Percentiles rank a stretch among this genome's conserved stretches.
phyloP scores from a whole-genome alignment of 2,329 filamentous ascomycete species.

The Fusarium subtropicale region DNA sequence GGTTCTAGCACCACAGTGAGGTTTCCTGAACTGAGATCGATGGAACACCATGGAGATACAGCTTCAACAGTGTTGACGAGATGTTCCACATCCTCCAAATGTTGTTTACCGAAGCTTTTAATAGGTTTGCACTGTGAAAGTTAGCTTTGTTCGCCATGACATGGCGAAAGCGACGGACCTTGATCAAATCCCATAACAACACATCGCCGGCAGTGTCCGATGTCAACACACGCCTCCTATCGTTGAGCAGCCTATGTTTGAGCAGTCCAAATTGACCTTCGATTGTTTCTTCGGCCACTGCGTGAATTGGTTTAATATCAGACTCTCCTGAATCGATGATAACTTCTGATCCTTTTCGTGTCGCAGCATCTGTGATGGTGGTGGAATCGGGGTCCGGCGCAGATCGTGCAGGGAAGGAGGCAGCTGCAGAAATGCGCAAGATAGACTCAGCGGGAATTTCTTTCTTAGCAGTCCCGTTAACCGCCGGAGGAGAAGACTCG shows the following conservation, averaged over 20 bases:
- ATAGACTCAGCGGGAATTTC: constrained; percentile 83
- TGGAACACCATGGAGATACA: constrained; percentile 95
- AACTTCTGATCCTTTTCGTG: constrained; percentile 55
- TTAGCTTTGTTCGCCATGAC: constrained; percentile 18
- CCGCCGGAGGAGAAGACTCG: constrained; percentile 50
- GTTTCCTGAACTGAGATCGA: constrained; percentile 92
- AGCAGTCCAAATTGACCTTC: constrained; percentile 96
- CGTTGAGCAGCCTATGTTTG: constrained; percentile 92
- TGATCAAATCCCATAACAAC: constrained; percentile 91
- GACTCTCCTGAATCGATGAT: constrained; percentile 47
- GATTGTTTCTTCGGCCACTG: constrained; percentile 81
- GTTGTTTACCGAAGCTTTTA: constrained; percentile 91
- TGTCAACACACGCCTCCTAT: constrained; percentile 88
- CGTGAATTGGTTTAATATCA: constrained; percentile 70
- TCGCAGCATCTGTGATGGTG: constrained; percentile 58
- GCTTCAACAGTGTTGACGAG: constrained; percentile 89
- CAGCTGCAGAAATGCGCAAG: constrained; percentile 85
- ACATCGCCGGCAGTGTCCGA: constrained; percentile 96
- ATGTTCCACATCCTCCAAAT: constrained; percentile 90
- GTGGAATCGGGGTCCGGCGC: constrained; percentile 66
- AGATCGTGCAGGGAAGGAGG: constrained; percentile 74
- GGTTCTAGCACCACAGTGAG: constrained; percentile 92
- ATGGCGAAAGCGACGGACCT: constrained; percentile 62
- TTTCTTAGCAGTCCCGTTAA: constrained; percentile 59
- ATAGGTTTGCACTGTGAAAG: constrained; percentile 79